Percentiles rank a stretch among this genome's conserved stretches.
phyloP scores from a whole-genome alignment of 163 green algal genomes.

The Chloromonas sp. region DNA sequence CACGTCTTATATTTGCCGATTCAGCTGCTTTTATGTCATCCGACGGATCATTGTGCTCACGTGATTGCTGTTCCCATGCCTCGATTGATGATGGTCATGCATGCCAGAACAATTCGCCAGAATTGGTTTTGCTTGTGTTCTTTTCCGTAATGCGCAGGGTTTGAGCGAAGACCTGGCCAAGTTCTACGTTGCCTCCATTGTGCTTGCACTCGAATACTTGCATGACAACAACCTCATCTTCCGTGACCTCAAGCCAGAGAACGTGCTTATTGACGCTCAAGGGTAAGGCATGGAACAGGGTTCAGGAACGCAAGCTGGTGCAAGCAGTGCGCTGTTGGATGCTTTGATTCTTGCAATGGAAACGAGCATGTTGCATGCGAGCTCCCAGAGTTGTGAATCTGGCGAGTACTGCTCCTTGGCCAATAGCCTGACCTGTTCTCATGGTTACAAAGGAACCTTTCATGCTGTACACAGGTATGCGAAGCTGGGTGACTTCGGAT shows the following conservation, averaged over 20 bases:
- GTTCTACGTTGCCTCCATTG: conserved; percentile 90
- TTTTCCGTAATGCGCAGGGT: conserved; percentile 43
- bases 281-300: conserved; percentile 1
- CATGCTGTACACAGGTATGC: conserved; percentile 42
- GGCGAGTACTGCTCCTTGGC: too few species aligned
- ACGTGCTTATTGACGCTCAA: conserved; percentile 87
- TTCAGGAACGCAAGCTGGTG: conserved; percentile 38
- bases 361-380: too few species aligned
- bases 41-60: too few species aligned
- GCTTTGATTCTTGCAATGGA: too few species aligned
- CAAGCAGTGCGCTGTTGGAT: conserved; percentile 96
- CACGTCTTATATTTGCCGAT: too few species aligned
- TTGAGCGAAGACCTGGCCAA: conserved; percentile 80
- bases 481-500: conserved; percentile 96
- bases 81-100: too few species aligned
- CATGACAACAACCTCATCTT: conserved; percentile 88
- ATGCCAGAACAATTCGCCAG: too few species aligned
- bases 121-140: background rate
- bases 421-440: too few species aligned
- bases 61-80: too few species aligned
- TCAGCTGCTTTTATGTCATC: too few species aligned
- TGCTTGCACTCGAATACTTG: conserved; percentile 93
- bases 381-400: too few species aligned
- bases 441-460: too few species aligned
- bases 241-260: conserved; percentile 97